phyloP scores from a whole-genome alignment of 192 early-diverging fungal species.

The Phlyctochytrium arcticum region DNA sequence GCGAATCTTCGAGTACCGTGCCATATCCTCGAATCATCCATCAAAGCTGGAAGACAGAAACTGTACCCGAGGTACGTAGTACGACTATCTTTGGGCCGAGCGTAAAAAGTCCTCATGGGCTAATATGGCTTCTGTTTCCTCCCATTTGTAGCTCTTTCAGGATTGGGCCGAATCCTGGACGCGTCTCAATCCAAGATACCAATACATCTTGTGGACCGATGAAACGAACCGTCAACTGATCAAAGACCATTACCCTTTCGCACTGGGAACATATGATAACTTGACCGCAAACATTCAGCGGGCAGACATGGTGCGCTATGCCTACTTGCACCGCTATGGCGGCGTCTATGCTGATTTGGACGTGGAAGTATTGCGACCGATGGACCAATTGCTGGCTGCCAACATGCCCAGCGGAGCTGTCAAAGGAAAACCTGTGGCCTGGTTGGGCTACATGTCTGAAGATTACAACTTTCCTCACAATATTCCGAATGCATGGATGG shows the following conservation, averaged over 20 bases:
- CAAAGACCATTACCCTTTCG: slow-evolving; percentile 32
- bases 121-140: too few species aligned
- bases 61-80: slow-evolving; percentile 8
- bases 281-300: slow-evolving; percentile 28
- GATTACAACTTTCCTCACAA: slow-evolving; percentile 15
- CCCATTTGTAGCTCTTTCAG: slow-evolving; percentile 4
- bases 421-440: not conserved
- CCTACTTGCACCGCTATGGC: slow-evolving; percentile 35
- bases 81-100: too few species aligned
- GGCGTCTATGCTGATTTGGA: slow-evolving; percentile 41
- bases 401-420: not conserved
- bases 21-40: too few species aligned
- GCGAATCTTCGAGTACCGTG: too few species aligned
- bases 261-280: slow-evolving; percentile 24
- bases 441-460: not conserved
- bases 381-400: slow-evolving; percentile 9
- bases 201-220: slow-evolving; percentile 36
- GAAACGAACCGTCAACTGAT: slow-evolving; percentile 21
- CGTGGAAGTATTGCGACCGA: slow-evolving; percentile 17
- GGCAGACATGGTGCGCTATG: slow-evolving; percentile 32
- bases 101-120: too few species aligned
- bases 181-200: slow-evolving; percentile 13
- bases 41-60: slow-evolving; percentile 15
- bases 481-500: slow-evolving; percentile 43
- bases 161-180: slow-evolving; percentile 28